Evolutionary conservation across 2,329 filamentous ascomycete species (phyloP).

Genomic region (Tolypocladium inflatum): DNA sequence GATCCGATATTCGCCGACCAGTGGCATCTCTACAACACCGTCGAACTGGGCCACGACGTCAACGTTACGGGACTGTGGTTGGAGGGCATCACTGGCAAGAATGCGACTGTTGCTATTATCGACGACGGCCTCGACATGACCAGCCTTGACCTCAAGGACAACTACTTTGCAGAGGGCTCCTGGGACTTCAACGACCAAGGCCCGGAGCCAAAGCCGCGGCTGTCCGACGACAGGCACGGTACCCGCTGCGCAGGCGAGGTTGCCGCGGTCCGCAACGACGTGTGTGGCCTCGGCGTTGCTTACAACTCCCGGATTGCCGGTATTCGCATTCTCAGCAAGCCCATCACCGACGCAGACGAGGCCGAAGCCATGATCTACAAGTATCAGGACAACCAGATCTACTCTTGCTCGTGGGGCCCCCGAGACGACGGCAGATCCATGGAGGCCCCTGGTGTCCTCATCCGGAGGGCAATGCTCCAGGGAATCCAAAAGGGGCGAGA

Average conservation of each 20-base stretch:
- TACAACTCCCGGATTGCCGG: constrained; percentile 87
- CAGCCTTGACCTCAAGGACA: constrained; percentile 82
- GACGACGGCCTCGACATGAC: constrained; percentile 96
- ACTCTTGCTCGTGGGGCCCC: constrained; percentile 97
- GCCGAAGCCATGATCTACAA: constrained; percentile 88
- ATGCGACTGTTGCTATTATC: constrained; percentile 84
- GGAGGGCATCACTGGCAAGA: constrained; percentile 81
- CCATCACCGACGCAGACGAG: constrained; percentile 88
- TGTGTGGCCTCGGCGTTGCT: constrained; percentile 91
- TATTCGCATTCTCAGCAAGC: constrained; percentile 82
- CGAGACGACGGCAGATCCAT: constrained; percentile 89
- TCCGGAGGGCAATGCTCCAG: constrained; percentile 83
- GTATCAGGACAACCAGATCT: constrained; percentile 87
- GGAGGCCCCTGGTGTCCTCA: constrained; percentile 85
- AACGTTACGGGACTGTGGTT: constrained; percentile 95
- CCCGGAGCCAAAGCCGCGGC: constrained; percentile 68
- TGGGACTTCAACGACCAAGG: constrained; percentile 91
- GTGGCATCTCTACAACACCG: constrained; percentile 87
- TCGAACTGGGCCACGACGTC: constrained; percentile 78
- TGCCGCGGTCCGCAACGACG: constrained; percentile 80
- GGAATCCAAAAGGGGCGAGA: constrained; percentile 79
- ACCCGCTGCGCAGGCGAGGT: constrained; percentile 94
- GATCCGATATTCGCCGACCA: constrained; percentile 92
- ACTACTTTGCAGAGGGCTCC: constrained; percentile 88
- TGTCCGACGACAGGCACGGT: constrained; percentile 81